These are phyloP conservation scores for Entomortierella chlamydospora DNA, from an alignment of 192 early-diverging fungal species.

Conservation along the genomic window DNA sequence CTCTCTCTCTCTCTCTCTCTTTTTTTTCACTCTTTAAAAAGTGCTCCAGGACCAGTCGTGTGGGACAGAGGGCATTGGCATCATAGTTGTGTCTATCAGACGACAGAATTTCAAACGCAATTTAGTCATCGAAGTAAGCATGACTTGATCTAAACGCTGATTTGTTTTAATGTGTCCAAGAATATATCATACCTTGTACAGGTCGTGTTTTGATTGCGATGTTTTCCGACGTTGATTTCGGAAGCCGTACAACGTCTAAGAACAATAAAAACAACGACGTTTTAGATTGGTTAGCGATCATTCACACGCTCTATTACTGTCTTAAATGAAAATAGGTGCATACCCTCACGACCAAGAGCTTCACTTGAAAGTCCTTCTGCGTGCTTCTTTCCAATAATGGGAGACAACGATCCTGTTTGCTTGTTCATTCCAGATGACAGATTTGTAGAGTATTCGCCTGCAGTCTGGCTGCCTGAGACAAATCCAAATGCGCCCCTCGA, in stretches of 20 bases:
- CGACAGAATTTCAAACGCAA: background rate
- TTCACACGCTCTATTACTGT: background rate
- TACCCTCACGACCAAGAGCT: constrained; percentile 48
- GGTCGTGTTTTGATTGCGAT: constrained; percentile 51
- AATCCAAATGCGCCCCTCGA: background rate
- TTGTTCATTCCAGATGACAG: background rate
- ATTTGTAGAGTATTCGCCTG: background rate
- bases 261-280: background rate
- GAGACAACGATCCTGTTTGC: background rate
- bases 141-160: too few relatives aligned
- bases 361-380: constrained; percentile 10
- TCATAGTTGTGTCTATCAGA: constrained; percentile 19
- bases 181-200: constrained; percentile 27
- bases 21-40: constrained; percentile 12
- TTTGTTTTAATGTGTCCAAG: background rate
- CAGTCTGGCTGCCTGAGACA: background rate
- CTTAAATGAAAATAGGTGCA: background rate
- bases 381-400: background rate
- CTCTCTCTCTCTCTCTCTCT: too few relatives aligned
- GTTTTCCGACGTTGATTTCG: constrained; percentile 37
- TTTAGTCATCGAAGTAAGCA: background rate
- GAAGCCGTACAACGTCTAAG: constrained; percentile 33
- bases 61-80: constrained; percentile 55
- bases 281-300: too few relatives aligned
- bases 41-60: constrained; percentile 57